Conservation (phyloP, 2,329 filamentous ascomycete species). For the Fusarium sp. region DNA sequence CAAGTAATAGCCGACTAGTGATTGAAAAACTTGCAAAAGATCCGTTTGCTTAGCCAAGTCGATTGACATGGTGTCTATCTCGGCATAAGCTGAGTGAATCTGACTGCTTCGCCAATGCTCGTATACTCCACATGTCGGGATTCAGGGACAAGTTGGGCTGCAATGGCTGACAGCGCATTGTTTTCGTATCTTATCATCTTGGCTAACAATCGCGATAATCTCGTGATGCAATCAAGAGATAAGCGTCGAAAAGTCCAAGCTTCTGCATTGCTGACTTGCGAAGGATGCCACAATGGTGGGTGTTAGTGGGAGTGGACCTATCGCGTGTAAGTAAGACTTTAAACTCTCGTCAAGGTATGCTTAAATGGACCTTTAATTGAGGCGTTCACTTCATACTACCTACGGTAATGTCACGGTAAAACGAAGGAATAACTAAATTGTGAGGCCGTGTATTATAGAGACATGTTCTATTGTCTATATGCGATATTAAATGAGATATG, state of each 20-base stretch:
- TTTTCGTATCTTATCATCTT: background rate
- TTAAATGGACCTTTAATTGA: background rate
- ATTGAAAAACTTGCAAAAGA: background rate
- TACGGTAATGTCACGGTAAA: background rate
- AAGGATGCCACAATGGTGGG: background rate
- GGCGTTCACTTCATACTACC: background rate
- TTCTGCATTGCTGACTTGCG: background rate
- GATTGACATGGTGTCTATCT: background rate
- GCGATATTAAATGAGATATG: conserved; percentile 9
- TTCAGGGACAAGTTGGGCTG: background rate
- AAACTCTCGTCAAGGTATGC: background rate
- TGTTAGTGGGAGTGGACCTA: background rate
- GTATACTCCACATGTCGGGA: background rate
- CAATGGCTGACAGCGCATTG: background rate
- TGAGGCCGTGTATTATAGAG: background rate
- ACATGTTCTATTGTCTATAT: conserved; percentile 19
- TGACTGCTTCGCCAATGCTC: background rate
- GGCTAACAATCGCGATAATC: background rate
- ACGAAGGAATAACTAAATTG: background rate
- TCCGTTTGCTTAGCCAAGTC: background rate
- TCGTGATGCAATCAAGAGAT: background rate
- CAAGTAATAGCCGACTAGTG: background rate
- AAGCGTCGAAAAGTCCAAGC: background rate
- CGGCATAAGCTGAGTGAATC: background rate
- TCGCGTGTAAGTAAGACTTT: conserved; percentile 7